Conservation (phyloP, 805 yeast genomes). For the Candida khao-thaluensis region DNA sequence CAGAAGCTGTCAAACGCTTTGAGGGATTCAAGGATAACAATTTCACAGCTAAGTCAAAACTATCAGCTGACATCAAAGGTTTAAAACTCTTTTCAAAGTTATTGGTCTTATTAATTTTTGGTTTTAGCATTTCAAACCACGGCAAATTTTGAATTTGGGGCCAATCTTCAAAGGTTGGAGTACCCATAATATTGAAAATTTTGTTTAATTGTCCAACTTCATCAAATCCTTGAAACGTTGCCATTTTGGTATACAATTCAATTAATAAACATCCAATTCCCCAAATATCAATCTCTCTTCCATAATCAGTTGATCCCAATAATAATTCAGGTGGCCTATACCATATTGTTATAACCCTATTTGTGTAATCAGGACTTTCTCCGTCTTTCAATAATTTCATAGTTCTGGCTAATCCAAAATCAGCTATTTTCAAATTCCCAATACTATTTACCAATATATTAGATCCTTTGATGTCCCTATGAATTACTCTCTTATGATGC, state of each 20-base stretch:
- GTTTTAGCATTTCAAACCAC: slow-evolving; percentile 86
- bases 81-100: slow-evolving; percentile 33
- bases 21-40: slow-evolving; percentile 69
- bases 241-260: slow-evolving; percentile 72
- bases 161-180: slow-evolving; percentile 74
- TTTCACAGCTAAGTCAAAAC: slow-evolving; percentile 63
- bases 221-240: slow-evolving; percentile 84
- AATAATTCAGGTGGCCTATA: slow-evolving; percentile 94
- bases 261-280: slow-evolving; percentile 90
- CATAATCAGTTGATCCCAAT: slow-evolving; percentile 87
- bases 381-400: slow-evolving; percentile 57
- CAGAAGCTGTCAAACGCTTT: slow-evolving; percentile 62
- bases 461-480: slow-evolving; percentile 81
- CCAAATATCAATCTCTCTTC: slow-evolving; percentile 93
- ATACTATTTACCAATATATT: slow-evolving; percentile 63
- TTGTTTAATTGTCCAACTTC: slow-evolving; percentile 80
- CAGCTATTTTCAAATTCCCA: slow-evolving; percentile 71
- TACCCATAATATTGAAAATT: slow-evolving; percentile 83
- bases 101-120: slow-evolving; percentile 40
- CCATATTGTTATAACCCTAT: slow-evolving; percentile 95
- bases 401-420: slow-evolving; percentile 77
- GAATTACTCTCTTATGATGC: slow-evolving; percentile 67
- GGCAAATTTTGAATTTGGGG: slow-evolving; percentile 77
- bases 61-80: slow-evolving; percentile 46
- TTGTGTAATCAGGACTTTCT: slow-evolving; percentile 79